These are phyloP conservation scores for Didymella pinodella DNA, from an alignment of 2,329 filamentous ascomycete species.

Conservation along the genomic window DNA sequence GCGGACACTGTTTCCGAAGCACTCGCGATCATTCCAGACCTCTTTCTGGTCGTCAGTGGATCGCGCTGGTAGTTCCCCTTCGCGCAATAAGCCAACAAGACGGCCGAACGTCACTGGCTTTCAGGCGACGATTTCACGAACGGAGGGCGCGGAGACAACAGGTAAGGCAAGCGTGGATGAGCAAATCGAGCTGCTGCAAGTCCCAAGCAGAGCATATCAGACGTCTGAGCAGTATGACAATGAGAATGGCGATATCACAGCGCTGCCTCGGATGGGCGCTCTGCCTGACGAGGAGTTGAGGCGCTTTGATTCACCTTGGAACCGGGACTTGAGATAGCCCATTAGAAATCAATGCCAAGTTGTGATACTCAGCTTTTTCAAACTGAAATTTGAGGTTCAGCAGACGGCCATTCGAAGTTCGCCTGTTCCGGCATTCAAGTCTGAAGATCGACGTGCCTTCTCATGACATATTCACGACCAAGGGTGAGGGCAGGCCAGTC, in stretches of 20 bases:
- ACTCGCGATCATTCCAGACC: not conserved
- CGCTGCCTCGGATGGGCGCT: not conserved
- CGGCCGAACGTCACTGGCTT: not conserved
- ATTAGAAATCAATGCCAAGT: no score
- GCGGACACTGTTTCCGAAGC: not conserved
- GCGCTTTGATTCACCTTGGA: no score
- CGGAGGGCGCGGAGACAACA: not conserved
- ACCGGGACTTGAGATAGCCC: no score
- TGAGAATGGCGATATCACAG: not conserved
- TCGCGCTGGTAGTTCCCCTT: not conserved
- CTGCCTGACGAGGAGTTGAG: not conserved
- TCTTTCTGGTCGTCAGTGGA: conserved; percentile 9
- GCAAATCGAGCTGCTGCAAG: conserved; percentile 7
- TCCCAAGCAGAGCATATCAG: not conserved
- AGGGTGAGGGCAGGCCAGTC: no score
- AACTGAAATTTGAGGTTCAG: no score
- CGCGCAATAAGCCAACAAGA: not conserved
- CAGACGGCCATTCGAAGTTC: no score
- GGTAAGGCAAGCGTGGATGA: conserved; percentile 6
- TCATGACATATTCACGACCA: no score
- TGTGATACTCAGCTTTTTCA: no score
- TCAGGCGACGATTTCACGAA: not conserved
- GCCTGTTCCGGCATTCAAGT: no score
- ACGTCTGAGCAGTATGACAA: not conserved
- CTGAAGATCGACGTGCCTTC: no score